Conservation (phyloP, 805 yeast species). For the Candida vartiovaarae region DNA sequence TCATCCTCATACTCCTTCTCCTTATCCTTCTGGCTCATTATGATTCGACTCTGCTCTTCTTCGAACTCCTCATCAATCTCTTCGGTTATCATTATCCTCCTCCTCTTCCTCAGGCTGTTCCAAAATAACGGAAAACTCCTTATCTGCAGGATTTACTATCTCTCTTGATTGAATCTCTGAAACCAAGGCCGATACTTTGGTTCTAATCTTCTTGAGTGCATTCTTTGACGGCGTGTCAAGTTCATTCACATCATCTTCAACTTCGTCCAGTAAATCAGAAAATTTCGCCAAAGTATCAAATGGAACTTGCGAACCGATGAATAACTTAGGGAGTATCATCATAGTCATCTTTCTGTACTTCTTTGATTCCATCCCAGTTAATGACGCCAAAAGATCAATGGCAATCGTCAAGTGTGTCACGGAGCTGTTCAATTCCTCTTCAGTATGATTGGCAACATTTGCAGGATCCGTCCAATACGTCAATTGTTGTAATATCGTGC, state of each 20-base stretch:
- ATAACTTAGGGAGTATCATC: constrained; percentile 41
- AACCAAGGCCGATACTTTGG: constrained; percentile 14
- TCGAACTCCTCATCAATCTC: constrained; percentile 20
- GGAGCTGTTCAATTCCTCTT: constrained; percentile 35
- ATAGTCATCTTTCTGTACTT: constrained; percentile 50
- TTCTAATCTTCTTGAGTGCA: constrained; percentile 26
- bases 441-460: constrained; percentile 44
- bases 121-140: constrained; percentile 22
- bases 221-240: constrained; percentile 29
- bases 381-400: constrained; percentile 43
- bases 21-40: constrained; percentile 1
- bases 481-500: constrained; percentile 58
- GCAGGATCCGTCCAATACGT: constrained; percentile 82
- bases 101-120: constrained; percentile 19
- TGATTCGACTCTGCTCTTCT: constrained; percentile 12
- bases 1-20: constrained; percentile 1
- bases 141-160: constrained; percentile 15
- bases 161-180: constrained; percentile 17
- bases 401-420: constrained; percentile 51
- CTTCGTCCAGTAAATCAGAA: constrained; percentile 22
- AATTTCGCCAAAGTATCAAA: constrained; percentile 22
- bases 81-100: constrained; percentile 11
- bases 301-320: constrained; percentile 29
- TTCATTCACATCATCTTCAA: constrained; percentile 23
- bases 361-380: constrained; percentile 38